Percentiles rank a stretch among this genome's conserved stretches.
These are phyloP conservation scores for Diaporthe amygdali DNA, from an alignment of 2,329 filamentous ascomycete species.

Conservation along the genomic window DNA sequence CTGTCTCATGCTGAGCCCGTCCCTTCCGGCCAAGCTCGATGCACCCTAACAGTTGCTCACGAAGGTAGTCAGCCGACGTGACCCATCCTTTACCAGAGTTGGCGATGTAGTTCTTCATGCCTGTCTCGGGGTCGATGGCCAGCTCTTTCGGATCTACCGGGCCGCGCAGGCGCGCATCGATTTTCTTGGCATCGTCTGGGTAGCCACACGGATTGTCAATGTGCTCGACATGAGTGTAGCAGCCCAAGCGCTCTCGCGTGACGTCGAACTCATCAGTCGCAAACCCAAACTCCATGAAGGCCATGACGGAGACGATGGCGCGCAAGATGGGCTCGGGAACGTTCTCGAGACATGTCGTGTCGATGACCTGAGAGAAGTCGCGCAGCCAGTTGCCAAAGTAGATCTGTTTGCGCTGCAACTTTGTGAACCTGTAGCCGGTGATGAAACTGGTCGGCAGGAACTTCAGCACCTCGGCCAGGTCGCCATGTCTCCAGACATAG, in stretches of 20 bases:
- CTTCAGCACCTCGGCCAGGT: constrained; percentile 43
- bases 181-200: constrained; percentile 33
- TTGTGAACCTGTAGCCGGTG: constrained; percentile 43
- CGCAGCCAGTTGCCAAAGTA: constrained; percentile 39
- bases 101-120: constrained; percentile 40
- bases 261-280: constrained; percentile 63
- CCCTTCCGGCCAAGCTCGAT: constrained; percentile 33
- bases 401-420: constrained; percentile 42
- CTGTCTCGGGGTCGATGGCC: constrained; percentile 35
- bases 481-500: constrained; percentile 47
- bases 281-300: constrained; percentile 62
- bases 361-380: constrained; percentile 60
- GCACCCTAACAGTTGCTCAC: constrained; percentile 31
- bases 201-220: constrained; percentile 52
- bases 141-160: constrained; percentile 36
- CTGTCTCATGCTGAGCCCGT: constrained; percentile 25
- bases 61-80: constrained; percentile 37
- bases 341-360: constrained; percentile 57
- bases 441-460: constrained; percentile 43
- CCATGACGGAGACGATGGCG: constrained; percentile 58
- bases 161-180: constrained; percentile 35
- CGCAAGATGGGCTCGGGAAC: constrained; percentile 59
- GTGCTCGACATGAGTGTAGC: constrained; percentile 57
- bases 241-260: constrained; percentile 55
- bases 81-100: constrained; percentile 33